A percentile compares a stretch with the other conserved stretches of the same genome.
Evolutionary conservation across 2,329 filamentous ascomycete species (phyloP).

Genomic region (Pestalotiopsis sp.): DNA sequence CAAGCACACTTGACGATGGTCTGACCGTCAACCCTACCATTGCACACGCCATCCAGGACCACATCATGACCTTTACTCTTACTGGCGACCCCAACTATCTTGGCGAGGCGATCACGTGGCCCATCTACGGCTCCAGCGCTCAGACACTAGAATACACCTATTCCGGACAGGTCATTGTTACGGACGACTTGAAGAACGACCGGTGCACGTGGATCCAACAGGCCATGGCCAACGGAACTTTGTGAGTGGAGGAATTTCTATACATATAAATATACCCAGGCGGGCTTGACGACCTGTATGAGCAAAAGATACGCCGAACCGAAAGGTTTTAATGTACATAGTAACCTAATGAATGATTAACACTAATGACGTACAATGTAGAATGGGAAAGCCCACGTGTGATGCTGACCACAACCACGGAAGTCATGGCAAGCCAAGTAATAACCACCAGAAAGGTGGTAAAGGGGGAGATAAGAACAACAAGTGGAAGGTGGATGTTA

Average conservation of each 20-base stretch:
- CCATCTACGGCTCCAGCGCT: conserved; percentile 24
- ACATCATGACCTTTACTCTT: conserved; percentile 36
- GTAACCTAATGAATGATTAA: neutral
- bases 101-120: conserved; percentile 24
- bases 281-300: neutral
- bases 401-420: neutral
- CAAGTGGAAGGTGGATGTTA: neutral
- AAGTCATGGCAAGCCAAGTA: neutral
- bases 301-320: neutral
- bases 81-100: conserved; percentile 29
- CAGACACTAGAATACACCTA: conserved; percentile 22
- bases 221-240: conserved; percentile 26
- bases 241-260: conserved; percentile 7
- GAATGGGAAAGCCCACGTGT: conserved; percentile 4
- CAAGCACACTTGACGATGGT: conserved; percentile 26
- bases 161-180: conserved; percentile 16
- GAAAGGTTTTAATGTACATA: neutral
- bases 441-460: neutral
- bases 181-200: conserved; percentile 30
- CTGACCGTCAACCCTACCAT: conserved; percentile 29
- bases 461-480: neutral
- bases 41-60: conserved; percentile 37
- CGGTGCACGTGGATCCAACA: conserved; percentile 37
- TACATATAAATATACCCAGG: neutral
- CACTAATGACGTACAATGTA: conserved; percentile 1